phyloP scores from a whole-genome alignment of 2,329 filamentous ascomycete genomes.

The Penicillium sp. region DNA sequence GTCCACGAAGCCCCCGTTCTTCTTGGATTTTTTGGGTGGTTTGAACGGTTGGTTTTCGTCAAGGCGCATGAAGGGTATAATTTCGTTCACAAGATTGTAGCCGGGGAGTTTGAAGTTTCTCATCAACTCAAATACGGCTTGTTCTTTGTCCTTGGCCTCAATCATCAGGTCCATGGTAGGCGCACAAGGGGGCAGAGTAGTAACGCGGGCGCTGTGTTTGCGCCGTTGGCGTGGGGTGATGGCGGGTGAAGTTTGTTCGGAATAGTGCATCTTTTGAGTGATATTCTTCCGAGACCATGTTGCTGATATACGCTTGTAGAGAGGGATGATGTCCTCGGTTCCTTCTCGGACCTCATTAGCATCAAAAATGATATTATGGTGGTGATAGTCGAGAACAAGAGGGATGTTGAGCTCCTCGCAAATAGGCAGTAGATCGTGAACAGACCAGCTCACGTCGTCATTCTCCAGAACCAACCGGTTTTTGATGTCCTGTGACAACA shows the following conservation, averaged over 20 bases:
- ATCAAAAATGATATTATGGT: conserved; percentile 93
- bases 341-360: conserved; percentile 71
- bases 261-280: conserved; percentile 96
- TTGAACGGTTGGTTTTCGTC: conserved; percentile 70
- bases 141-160: conserved; percentile 96
- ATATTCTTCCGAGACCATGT: conserved; percentile 86
- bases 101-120: conserved; percentile 80
- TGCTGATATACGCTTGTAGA: conserved; percentile 74
- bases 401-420: conserved; percentile 96
- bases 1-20: conserved; percentile 40
- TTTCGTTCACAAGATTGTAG: conserved; percentile 70
- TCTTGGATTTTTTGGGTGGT: conserved; percentile 49
- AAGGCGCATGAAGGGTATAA: conserved; percentile 72
- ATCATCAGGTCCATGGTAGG: conserved; percentile 96
- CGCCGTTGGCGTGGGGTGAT: conserved; percentile 75
- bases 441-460: conserved; percentile 89
- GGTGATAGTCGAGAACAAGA: conserved; percentile 87
- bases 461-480: conserved; percentile 86
- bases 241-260: conserved; percentile 73
- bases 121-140: conserved; percentile 94
- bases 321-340: conserved; percentile 72
- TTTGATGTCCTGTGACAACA: conserved; percentile 68
- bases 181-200: conserved; percentile 76
- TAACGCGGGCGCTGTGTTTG: conserved; percentile 80
- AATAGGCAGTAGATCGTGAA: conserved; percentile 83